Percentiles rank a stretch among this genome's conserved stretches.
phyloP scores from a whole-genome alignment of 495 filamentous ascomycete genomes.

The Podospora appendiculata region DNA sequence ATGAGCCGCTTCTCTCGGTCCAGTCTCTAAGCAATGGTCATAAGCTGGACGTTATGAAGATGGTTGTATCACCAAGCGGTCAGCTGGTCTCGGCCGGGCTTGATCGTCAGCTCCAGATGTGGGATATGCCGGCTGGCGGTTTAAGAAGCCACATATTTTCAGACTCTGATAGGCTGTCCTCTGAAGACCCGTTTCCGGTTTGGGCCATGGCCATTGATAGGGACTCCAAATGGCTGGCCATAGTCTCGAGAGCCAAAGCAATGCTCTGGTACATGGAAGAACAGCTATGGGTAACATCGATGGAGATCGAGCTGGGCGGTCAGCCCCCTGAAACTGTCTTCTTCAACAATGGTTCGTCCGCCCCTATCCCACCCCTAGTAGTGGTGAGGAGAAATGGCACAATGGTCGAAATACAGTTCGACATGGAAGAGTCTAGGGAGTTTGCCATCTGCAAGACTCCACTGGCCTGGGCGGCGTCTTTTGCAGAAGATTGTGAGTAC shows the following conservation, averaged over 20 bases:
- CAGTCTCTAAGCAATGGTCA: slow-evolving; percentile 53
- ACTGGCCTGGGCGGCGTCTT: slow-evolving; percentile 34
- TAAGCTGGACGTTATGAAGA: slow-evolving; percentile 53
- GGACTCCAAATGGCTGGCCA: slow-evolving; percentile 51
- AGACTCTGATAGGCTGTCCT: slow-evolving; percentile 23
- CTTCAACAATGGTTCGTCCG: slow-evolving; percentile 33
- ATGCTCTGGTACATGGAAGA: slow-evolving; percentile 51
- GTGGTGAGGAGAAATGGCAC: slow-evolving; percentile 51
- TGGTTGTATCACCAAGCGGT: slow-evolving; percentile 49
- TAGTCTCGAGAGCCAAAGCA: slow-evolving; percentile 48
- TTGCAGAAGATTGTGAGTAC: slow-evolving; percentile 32
- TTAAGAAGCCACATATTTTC: slow-evolving; percentile 27
- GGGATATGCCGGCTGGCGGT: slow-evolving; percentile 42
- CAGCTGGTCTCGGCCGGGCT: slow-evolving; percentile 58
- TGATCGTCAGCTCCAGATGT: slow-evolving; percentile 54
- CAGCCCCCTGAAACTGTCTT: slow-evolving; percentile 51
- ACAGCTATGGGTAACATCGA: slow-evolving; percentile 38
- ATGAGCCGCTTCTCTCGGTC: slow-evolving; percentile 46
- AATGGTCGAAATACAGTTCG: slow-evolving; percentile 42
- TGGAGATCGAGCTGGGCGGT: slow-evolving; percentile 41
- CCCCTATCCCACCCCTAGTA: slow-evolving; percentile 36
- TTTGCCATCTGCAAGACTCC: slow-evolving; percentile 36
- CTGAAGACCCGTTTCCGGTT: slow-evolving; percentile 44
- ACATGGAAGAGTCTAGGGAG: slow-evolving; percentile 20
- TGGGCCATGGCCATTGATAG: slow-evolving; percentile 52